Percentiles rank a stretch among this genome's conserved stretches.
Conservation (phyloP, 1,139 yeast species). For the Scheffersomyces insectosa region DNA sequence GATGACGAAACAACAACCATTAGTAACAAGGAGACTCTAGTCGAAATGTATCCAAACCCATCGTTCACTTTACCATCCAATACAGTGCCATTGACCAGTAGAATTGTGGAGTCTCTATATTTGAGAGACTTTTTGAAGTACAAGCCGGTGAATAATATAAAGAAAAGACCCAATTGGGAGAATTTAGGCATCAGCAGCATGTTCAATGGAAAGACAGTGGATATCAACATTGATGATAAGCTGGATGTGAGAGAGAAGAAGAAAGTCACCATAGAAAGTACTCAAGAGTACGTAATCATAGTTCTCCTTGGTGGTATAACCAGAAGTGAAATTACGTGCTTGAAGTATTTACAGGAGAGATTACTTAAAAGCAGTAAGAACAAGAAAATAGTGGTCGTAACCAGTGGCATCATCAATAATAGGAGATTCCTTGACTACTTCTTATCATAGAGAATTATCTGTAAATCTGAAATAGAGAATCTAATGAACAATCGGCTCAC, state of each 20-base stretch:
- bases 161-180: constrained; percentile 48
- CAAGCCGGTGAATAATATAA: constrained; percentile 41
- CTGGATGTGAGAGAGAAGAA: constrained; percentile 22
- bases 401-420: constrained; percentile 59
- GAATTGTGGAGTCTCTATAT: constrained; percentile 55
- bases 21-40: constrained; percentile 9
- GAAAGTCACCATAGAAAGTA: constrained; percentile 3
- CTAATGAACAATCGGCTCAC: no score
- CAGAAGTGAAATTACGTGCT: constrained; percentile 69
- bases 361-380: constrained; percentile 29
- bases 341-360: constrained; percentile 53
- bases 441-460: neutral
- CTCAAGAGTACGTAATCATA: constrained; percentile 47
- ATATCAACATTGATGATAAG: constrained; percentile 33
- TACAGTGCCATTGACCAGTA: constrained; percentile 48
- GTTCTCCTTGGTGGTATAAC: constrained; percentile 77
- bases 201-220: constrained; percentile 41
- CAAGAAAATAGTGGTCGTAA: constrained; percentile 51
- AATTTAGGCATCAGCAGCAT: constrained; percentile 37
- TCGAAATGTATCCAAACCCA: constrained; percentile 40
- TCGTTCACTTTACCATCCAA: constrained; percentile 55
- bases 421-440: constrained; percentile 29
- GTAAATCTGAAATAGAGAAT: no score
- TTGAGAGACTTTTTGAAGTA: constrained; percentile 45
- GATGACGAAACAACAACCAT: constrained; percentile 15